phyloP scores from a whole-genome alignment of 2,329 filamentous ascomycete species.

The Verticillium longisporum region DNA sequence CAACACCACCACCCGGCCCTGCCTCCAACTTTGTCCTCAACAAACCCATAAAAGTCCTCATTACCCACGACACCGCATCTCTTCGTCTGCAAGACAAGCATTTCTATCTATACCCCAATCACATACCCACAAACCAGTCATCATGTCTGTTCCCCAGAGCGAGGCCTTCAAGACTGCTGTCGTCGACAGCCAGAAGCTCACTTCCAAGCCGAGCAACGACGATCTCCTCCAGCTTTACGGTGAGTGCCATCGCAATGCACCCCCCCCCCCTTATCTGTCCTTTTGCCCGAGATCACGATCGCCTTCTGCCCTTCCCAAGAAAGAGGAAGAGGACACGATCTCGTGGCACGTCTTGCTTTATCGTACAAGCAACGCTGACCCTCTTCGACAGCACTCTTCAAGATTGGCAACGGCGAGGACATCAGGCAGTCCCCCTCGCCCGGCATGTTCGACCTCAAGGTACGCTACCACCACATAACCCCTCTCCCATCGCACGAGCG shows the following conservation, averaged over 20 bases:
- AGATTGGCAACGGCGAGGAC: slow-evolving; percentile 51
- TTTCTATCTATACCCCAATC: not conserved
- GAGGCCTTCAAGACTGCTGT: slow-evolving; percentile 50
- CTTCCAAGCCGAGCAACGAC: slow-evolving; percentile 54
- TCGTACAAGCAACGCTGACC: not conserved
- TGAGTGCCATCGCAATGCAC: slow-evolving; percentile 24
- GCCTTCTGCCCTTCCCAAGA: not conserved
- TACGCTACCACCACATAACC: slow-evolving; percentile 23
- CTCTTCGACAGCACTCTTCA: slow-evolving; percentile 44
- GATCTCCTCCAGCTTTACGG: slow-evolving; percentile 60
- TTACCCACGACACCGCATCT: slow-evolving; percentile 9
- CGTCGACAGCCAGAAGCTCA: slow-evolving; percentile 60
- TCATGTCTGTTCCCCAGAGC: slow-evolving; percentile 33
- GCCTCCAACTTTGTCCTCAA: not conserved
- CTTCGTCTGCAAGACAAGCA: slow-evolving; percentile 1
- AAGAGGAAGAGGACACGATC: not conserved
- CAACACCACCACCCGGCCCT: slow-evolving; percentile 2
- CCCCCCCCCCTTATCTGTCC: not conserved
- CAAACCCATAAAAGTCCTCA: slow-evolving; percentile 1
- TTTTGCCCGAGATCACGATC: not conserved
- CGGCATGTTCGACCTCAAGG: slow-evolving; percentile 66
- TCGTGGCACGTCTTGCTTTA: slow-evolving; percentile 1
- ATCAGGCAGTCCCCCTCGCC: slow-evolving; percentile 48
- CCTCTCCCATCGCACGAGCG: not conserved
- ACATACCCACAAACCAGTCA: slow-evolving; percentile 13